phyloP scores from a whole-genome alignment of 78 protist genomes.

The Cavenderia fasciculata region DNA sequence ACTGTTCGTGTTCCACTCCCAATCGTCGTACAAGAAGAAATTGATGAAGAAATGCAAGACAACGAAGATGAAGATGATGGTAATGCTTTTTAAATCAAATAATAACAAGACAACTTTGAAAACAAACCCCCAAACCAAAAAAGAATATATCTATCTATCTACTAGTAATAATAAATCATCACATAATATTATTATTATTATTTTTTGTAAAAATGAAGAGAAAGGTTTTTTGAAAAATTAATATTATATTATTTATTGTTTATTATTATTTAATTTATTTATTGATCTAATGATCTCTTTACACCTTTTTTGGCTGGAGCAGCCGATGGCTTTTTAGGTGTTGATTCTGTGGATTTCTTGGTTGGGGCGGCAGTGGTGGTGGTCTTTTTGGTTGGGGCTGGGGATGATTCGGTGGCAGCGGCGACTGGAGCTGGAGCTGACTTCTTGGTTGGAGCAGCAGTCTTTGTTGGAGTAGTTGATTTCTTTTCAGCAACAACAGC shows the following conservation, averaged over 20 bases:
- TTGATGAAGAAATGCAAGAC: background rate
- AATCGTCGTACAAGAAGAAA: background rate
- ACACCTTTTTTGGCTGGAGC: too few relatives aligned
- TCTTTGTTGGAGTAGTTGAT: background rate
- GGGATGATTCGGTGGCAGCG: background rate
- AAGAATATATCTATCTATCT: too few relatives aligned
- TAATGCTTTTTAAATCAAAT: too few relatives aligned
- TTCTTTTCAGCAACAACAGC: background rate
- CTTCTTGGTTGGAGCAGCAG: constrained; percentile 3
- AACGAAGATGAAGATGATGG: constrained; percentile 1
- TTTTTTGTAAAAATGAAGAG: too few relatives aligned
- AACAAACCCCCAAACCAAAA: too few relatives aligned
- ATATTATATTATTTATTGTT: too few relatives aligned
- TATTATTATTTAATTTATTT: too few relatives aligned
- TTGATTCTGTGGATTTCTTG: background rate
- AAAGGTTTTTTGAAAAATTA: too few relatives aligned
- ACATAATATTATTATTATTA: too few relatives aligned
- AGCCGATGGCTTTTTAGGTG: background rate
- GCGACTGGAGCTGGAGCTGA: background rate
- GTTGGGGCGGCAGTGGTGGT: background rate
- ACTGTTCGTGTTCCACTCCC: background rate
- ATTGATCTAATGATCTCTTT: too few relatives aligned
- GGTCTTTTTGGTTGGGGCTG: constrained; percentile 25
- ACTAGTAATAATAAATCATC: too few relatives aligned
- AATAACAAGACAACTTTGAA: too few relatives aligned